phyloP scores from a whole-genome alignment of 1,139 yeast genomes.

The Arxiozyma telluris region DNA sequence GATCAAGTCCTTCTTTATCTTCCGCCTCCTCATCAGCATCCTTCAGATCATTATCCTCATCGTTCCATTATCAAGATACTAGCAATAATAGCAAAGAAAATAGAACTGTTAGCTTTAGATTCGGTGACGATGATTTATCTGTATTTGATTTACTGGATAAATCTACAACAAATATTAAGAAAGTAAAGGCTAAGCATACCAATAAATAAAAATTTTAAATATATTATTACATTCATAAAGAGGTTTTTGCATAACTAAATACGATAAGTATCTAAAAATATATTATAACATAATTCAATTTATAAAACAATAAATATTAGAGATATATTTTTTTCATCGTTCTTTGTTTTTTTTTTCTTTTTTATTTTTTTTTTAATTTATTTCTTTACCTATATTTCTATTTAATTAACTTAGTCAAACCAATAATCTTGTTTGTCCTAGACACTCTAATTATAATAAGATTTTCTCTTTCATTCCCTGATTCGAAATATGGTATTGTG shows the following conservation, averaged over 20 bases:
- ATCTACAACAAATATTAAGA: not conserved
- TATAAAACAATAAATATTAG: no score
- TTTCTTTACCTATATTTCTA: not conserved
- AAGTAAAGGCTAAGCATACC: not conserved
- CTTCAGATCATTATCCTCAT: not conserved
- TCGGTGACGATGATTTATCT: conserved; percentile 25
- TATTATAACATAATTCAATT: not conserved
- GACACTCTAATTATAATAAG: not conserved
- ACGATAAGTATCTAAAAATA: not conserved
- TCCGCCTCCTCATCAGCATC: conserved; percentile 3
- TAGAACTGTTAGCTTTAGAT: conserved; percentile 13
- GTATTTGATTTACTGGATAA: conserved; percentile 26
- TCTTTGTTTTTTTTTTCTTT: no score
- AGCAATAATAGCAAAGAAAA: not conserved
- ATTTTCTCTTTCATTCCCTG: not conserved
- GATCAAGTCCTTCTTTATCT: conserved; percentile 4
- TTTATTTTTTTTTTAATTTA: no score
- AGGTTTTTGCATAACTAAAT: not conserved
- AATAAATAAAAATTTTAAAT: not conserved
- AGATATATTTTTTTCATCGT: no score
- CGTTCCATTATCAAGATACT: not conserved
- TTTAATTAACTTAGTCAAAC: not conserved
- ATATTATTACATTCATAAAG: not conserved
- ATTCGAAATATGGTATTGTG: not conserved
- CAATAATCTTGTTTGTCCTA: not conserved